Percentiles rank a stretch among this genome's conserved stretches.
Evolutionary conservation across 768 basidiomycete genomes (phyloP).

Genomic region (Agaricus blazei): DNA sequence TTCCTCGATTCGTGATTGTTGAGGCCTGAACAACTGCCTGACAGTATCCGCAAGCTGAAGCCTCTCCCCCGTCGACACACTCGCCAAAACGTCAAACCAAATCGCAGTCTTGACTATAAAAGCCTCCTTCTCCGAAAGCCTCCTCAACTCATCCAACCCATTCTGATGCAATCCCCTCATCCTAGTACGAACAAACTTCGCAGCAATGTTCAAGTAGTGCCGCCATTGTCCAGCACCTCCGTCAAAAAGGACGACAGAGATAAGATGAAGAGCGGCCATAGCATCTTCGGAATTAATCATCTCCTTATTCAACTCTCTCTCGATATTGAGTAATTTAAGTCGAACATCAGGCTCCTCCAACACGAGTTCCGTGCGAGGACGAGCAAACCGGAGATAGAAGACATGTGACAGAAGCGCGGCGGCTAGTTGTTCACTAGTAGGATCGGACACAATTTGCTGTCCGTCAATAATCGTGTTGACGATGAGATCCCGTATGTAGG

Average conservation of each 20-base stretch:
- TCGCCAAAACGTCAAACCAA: slow-evolving; percentile 85
- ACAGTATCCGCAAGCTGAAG: slow-evolving; percentile 58
- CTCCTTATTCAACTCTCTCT: slow-evolving; percentile 12
- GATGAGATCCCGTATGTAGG: slow-evolving; percentile 24
- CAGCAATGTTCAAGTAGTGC: slow-evolving; percentile 59
- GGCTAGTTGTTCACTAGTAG: slow-evolving; percentile 2
- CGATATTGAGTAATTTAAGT: slow-evolving; percentile 21
- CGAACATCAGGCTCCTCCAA: slow-evolving; percentile 11
- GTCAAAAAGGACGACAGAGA: slow-evolving; percentile 74
- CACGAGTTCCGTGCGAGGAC: neutral
- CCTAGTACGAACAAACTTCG: slow-evolving; percentile 44
- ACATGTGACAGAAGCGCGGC: slow-evolving; percentile 4
- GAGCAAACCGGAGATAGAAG: slow-evolving; percentile 1
- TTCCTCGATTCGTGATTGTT: slow-evolving; percentile 33
- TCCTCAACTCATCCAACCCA: slow-evolving; percentile 38
- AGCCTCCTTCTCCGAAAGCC: slow-evolving; percentile 41
- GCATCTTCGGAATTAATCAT: slow-evolving; percentile 51
- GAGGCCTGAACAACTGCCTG: slow-evolving; percentile 49
- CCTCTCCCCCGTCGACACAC: slow-evolving; percentile 55
- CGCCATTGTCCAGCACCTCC: slow-evolving; percentile 72
- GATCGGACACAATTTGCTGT: neutral
- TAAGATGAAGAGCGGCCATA: slow-evolving; percentile 70
- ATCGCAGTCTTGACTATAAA: slow-evolving; percentile 82
- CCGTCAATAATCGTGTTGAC: slow-evolving; percentile 13
- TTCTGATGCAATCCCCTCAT: slow-evolving; percentile 35